Conservation (phyloP, 257 asterid genomes). For the Fraxinus cuspidata region DNA sequence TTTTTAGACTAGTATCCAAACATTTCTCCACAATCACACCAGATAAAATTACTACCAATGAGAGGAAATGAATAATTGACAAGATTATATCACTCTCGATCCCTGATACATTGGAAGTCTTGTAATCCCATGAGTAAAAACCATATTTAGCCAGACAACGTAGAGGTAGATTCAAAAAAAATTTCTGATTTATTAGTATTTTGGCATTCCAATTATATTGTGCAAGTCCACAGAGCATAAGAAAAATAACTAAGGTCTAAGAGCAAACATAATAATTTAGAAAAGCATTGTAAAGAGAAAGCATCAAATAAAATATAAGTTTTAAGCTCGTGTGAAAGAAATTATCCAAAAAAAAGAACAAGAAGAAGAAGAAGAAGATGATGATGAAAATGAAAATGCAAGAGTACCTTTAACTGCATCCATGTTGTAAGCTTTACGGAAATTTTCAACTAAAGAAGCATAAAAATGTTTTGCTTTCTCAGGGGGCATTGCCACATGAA, state of each 20-base stretch:
- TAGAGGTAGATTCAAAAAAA: neutral
- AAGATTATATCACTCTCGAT: neutral
- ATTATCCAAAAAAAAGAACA: neutral
- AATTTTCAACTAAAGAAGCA: conserved; percentile 70
- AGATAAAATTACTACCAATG: neutral
- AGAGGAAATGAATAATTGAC: neutral
- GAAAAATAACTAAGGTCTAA: neutral
- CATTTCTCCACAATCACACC: neutral
- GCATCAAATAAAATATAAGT: neutral
- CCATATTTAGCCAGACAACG: neutral
- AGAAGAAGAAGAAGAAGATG: too few species aligned
- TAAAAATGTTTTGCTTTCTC: conserved; percentile 71
- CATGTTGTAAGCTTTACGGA: conserved; percentile 65
- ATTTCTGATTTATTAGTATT: neutral
- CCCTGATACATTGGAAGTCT: neutral
- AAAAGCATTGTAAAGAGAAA: neutral
- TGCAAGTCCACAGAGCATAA: neutral
- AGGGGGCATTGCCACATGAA: conserved; percentile 97
- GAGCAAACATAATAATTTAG: neutral
- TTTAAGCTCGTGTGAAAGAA: neutral
- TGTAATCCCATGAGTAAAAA: neutral
- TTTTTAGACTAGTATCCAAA: neutral
- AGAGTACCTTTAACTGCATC: conserved; percentile 72
- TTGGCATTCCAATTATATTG: neutral
- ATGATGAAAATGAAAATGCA: neutral